A percentile compares a stretch with the other conserved stretches of the same genome.
phyloP scores from a whole-genome alignment of 2,329 filamentous ascomycete genomes.

The Colletotrichum godetiae region DNA sequence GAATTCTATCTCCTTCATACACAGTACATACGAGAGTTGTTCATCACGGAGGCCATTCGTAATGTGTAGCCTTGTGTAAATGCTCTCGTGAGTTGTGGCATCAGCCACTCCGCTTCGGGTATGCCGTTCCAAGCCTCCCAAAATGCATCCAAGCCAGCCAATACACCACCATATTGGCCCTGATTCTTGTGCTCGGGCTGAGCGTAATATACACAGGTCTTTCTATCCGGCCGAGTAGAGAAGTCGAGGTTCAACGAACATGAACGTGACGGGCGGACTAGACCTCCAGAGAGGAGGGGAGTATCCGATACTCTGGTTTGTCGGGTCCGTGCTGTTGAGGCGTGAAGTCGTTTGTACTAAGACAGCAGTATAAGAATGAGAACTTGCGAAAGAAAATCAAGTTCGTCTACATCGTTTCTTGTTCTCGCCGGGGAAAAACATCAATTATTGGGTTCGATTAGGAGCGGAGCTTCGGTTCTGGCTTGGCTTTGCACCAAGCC shows the following conservation, averaged over 20 bases:
- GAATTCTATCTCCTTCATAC: slow-evolving; percentile 38
- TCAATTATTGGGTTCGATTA: slow-evolving; percentile 37
- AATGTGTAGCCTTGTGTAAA: slow-evolving; percentile 24
- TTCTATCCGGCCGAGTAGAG: slow-evolving; percentile 26
- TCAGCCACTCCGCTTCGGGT: slow-evolving; percentile 22
- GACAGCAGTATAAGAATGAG: slow-evolving; percentile 35
- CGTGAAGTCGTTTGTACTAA: slow-evolving; percentile 36
- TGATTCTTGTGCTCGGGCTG: slow-evolving; percentile 21
- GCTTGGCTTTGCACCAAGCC: slow-evolving; percentile 20
- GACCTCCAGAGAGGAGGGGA: neutral
- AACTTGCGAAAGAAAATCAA: slow-evolving; percentile 27
- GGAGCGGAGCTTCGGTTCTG: slow-evolving; percentile 39
- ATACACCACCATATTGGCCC: slow-evolving; percentile 30
- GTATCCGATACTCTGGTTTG: slow-evolving; percentile 1
- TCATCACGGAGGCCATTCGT: slow-evolving; percentile 23
- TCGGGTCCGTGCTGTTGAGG: slow-evolving; percentile 28
- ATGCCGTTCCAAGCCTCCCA: slow-evolving; percentile 32
- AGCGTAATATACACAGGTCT: slow-evolving; percentile 37
- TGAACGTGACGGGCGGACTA: slow-evolving; percentile 20
- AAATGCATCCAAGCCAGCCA: slow-evolving; percentile 30
- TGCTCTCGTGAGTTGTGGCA: slow-evolving; percentile 17
- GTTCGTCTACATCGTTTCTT: slow-evolving; percentile 30
- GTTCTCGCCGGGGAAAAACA: slow-evolving; percentile 28
- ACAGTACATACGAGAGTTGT: slow-evolving; percentile 35
- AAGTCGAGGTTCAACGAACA: slow-evolving; percentile 25